phyloP scores from a whole-genome alignment of 768 basidiomycete genomes.

The Tephrocybe sp. region DNA sequence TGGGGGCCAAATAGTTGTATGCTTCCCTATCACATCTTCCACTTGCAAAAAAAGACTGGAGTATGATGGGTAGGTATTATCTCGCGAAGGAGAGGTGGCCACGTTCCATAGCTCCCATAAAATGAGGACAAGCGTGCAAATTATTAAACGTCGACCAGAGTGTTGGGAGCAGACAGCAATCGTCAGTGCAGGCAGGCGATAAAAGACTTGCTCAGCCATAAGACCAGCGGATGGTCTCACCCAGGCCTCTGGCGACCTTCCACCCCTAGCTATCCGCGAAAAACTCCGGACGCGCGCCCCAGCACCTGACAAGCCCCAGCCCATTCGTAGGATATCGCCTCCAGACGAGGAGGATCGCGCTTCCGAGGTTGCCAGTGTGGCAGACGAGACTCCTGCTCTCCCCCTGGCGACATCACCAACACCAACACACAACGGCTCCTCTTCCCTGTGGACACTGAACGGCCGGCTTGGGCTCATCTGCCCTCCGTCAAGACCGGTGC shows the following conservation, averaged over 20 bases:
- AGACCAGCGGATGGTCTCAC: too few relatives aligned
- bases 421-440: neutral
- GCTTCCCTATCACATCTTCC: constrained; percentile 31
- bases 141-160: constrained; percentile 81
- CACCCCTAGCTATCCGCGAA: too few relatives aligned
- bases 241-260: too few relatives aligned
- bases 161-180: constrained; percentile 73
- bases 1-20: too few relatives aligned
- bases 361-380: too few relatives aligned
- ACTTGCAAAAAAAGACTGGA: constrained; percentile 27
- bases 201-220: constrained; percentile 13
- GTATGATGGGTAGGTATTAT: constrained; percentile 28
- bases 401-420: neutral
- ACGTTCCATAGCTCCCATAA: constrained; percentile 81
- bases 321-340: too few relatives aligned
- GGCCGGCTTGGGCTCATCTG: neutral
- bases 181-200: constrained; percentile 18
- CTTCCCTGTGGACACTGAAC: neutral
- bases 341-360: too few relatives aligned
- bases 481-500: neutral
- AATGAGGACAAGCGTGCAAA: constrained; percentile 91
- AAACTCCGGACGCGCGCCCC: too few relatives aligned
- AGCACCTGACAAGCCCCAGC: too few relatives aligned
- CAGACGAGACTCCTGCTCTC: too few relatives aligned
- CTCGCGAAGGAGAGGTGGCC: constrained; percentile 21